A percentile compares a stretch with the other conserved stretches of the same genome.
Evolutionary conservation across 176 grass and related monocot species (phyloP).

Genomic region (Aegilops speltoides): DNA sequence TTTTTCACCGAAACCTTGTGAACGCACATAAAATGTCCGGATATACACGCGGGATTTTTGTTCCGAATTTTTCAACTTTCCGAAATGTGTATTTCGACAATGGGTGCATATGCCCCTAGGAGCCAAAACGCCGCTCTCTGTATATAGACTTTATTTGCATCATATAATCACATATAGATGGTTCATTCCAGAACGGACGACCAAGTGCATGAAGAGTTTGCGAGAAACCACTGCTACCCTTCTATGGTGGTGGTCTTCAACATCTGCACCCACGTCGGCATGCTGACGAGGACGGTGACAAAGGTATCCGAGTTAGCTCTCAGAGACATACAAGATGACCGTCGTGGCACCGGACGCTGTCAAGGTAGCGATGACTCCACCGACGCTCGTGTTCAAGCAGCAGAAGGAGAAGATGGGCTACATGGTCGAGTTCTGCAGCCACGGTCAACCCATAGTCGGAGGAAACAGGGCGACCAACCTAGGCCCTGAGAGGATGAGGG

Average conservation of each 20-base stretch:
- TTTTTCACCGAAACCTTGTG: too few relatives aligned
- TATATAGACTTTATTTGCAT: too few relatives aligned
- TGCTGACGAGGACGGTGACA: constrained; percentile 18
- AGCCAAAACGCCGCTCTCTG: too few relatives aligned
- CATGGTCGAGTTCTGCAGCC: constrained; percentile 14
- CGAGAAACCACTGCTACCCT: constrained; percentile 48
- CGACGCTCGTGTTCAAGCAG: constrained; percentile 41
- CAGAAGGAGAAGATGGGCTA: constrained; percentile 26
- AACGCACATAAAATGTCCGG: too few relatives aligned
- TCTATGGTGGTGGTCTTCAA: constrained; percentile 46
- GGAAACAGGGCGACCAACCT: too few relatives aligned
- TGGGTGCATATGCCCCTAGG: too few relatives aligned
- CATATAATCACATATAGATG: too few relatives aligned
- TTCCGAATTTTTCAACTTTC: too few relatives aligned
- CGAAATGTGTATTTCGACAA: too few relatives aligned
- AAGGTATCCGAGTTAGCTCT: constrained; percentile 21
- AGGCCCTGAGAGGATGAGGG: too few relatives aligned
- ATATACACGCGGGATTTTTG: too few relatives aligned
- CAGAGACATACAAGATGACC: constrained; percentile 27
- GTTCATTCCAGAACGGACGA: neutral
- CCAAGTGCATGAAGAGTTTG: neutral
- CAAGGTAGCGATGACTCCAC: constrained; percentile 30
- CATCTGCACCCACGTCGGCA: neutral
- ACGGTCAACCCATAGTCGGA: too few relatives aligned
- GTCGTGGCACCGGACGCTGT: constrained; percentile 25